A percentile compares a stretch with the other conserved stretches of the same genome.
Evolutionary conservation across 306 rosid species (phyloP).

Genomic region (Quercus mongolica): DNA sequence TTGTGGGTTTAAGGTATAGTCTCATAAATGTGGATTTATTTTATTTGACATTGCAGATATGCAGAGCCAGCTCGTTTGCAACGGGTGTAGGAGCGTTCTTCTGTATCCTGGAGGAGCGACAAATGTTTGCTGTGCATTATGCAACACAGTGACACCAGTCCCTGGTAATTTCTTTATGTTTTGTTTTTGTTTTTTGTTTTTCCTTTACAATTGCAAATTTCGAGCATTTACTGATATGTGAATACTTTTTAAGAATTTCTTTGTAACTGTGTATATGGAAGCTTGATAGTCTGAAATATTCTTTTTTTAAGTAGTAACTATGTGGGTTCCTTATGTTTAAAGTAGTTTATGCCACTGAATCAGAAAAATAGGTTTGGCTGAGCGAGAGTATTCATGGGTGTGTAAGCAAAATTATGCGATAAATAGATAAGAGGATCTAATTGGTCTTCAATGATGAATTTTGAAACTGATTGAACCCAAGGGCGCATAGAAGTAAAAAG

Average conservation of each 20-base stretch:
- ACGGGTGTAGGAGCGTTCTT: constrained; percentile 84
- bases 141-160: constrained; percentile 78
- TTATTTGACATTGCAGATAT: constrained; percentile 56
- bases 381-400: neutral
- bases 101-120: constrained; percentile 96
- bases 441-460: neutral
- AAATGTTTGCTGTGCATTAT: constrained; percentile 90
- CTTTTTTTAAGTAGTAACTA: neutral
- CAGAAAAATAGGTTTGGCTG: neutral
- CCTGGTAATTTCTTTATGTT: constrained; percentile 47
- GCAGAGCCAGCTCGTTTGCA: constrained; percentile 98
- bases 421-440: neutral
- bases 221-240: neutral
- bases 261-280: neutral
- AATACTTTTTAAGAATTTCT: neutral
- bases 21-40: neutral
- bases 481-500: neutral
- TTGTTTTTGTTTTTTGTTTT: neutral
- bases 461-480: neutral
- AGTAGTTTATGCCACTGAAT: neutral
- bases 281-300: neutral
- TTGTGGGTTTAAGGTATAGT: neutral
- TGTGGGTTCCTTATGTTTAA: neutral
- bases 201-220: constrained; percentile 1
- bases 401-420: neutral